Percentiles rank a stretch among this genome's conserved stretches.
Evolutionary conservation across 108 stramenopile species (phyloP).

Genomic region (Cyclostephanos invisitatus): DNA sequence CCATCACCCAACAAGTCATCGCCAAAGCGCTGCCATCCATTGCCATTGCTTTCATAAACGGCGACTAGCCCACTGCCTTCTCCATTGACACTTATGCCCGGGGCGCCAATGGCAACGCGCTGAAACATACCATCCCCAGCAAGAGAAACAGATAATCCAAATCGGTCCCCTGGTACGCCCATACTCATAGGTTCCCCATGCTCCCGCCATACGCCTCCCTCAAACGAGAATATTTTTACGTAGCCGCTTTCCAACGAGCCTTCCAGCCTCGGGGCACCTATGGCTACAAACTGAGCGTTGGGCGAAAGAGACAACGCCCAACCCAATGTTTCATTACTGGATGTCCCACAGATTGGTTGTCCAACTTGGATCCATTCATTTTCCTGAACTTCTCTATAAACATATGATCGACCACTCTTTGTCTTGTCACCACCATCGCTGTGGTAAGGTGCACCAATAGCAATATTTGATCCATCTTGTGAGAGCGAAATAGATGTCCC

Average conservation of each 20-base stretch:
- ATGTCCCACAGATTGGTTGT: conserved; percentile 27
- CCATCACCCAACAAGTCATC: conserved; percentile 33
- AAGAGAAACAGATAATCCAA: conserved; percentile 46
- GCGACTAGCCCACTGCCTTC: conserved; percentile 41
- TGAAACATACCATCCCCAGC: conserved; percentile 26
- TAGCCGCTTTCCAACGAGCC: conserved; percentile 53
- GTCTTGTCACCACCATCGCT: conserved; percentile 38
- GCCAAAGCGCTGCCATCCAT: conserved; percentile 32
- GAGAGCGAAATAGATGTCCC: conserved; percentile 60
- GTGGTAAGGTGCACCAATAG: conserved; percentile 71
- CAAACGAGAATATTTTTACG: conserved; percentile 47
- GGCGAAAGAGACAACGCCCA: conserved; percentile 52
- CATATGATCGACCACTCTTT: conserved; percentile 47
- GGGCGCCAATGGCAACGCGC: conserved; percentile 47
- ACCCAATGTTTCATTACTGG: conserved; percentile 36
- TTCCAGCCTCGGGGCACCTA: conserved; percentile 49
- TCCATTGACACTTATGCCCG: conserved; percentile 31
- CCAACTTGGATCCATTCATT: conserved; percentile 38
- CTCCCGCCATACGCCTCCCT: conserved; percentile 27
- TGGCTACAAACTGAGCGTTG: conserved; percentile 32
- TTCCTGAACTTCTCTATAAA: conserved; percentile 36
- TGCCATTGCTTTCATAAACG: conserved; percentile 31
- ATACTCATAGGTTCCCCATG: conserved; percentile 31
- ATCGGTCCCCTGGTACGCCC: conserved; percentile 39
- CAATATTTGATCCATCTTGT: conserved; percentile 56